Evolutionary conservation across 345 rosid genomes (phyloP).

Genomic region (Populus ilicifolia): DNA sequence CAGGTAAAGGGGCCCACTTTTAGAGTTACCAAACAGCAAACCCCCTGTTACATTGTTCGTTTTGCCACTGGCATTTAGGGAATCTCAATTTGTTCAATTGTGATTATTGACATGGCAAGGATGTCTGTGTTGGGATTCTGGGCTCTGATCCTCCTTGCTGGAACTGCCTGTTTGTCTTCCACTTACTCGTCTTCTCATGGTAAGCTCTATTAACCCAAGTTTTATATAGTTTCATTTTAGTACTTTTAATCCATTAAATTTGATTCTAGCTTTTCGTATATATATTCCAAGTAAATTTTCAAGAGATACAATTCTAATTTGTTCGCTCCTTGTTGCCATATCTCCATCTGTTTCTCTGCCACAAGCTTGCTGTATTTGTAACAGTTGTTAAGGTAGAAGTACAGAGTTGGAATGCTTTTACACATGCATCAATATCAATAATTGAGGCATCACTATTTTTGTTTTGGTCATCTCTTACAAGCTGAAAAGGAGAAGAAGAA

Average conservation of each 20-base stretch:
- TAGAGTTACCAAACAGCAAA: neutral
- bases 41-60: neutral
- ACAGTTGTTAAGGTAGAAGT: neutral
- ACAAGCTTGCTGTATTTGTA: neutral
- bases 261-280: neutral
- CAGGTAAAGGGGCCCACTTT: neutral
- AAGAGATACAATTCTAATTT: neutral
- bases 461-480: neutral
- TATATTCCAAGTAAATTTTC: neutral
- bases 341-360: neutral
- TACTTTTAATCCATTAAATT: neutral
- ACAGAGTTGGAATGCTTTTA: neutral
- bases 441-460: neutral
- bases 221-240: neutral
- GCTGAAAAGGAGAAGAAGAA: neutral
- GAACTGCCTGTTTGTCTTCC: neutral
- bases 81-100: neutral
- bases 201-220: neutral
- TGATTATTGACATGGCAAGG: neutral
- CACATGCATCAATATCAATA: neutral
- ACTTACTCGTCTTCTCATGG: neutral
- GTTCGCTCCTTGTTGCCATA: neutral
- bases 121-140: neutral
- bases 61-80: neutral
- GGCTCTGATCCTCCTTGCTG: neutral